Base-by-base conservation (phyloP, 495 filamentous ascomycete genomes). In the Schizothecium vesticola region DNA sequence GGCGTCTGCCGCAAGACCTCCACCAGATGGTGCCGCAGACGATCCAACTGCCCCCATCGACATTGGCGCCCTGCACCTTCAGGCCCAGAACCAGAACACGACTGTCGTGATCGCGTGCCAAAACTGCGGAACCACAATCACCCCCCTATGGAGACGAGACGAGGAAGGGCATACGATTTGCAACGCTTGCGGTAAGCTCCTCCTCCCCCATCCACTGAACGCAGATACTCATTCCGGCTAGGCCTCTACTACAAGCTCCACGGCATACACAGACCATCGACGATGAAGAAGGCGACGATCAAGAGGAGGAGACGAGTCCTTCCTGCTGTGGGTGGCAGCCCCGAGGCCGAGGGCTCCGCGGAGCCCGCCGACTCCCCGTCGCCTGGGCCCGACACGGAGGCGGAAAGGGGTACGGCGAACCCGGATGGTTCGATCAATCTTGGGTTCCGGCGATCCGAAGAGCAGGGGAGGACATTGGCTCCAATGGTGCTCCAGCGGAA, bases 241-340 rank as follows among this genome's bases (percentile, higher is more conserved):
- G 94, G 94, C 31, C 81, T 98, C n/a, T 98, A 98, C 75, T 92
- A 96, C 79, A 99, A 98, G 77, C 88, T 99, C 1, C 95, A 99
- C 75, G 93, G 94, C 64, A 88, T 91, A 61, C 94, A 97, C 79
- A 87, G 95, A 31, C 95, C 95, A 8, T 91, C 93, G 13, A 91
- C 91, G 0, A 98, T 99, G 96, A 99, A 99, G 79, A 98, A 97
- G 79, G 90, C 91, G 0, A 88, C 95, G 63, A 99, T 99, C 77
- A 98, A 98, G 79, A 87, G 95, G 56, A 89, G 95, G 67, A 99
- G 98, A 81, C 90, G 95, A 22, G 93, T 99, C 19, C 92, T 99
- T 56, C 94, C 95, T 22, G 93, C 91, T 21, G 78, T 86, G 58
- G 89, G 76, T 23, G 74, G 65, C 0, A 66, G 57, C 12, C 67